These are phyloP conservation scores for Colletotrichum simmondsii DNA, from an alignment of 2,329 filamentous ascomycete genomes.

Conservation along the genomic window DNA sequence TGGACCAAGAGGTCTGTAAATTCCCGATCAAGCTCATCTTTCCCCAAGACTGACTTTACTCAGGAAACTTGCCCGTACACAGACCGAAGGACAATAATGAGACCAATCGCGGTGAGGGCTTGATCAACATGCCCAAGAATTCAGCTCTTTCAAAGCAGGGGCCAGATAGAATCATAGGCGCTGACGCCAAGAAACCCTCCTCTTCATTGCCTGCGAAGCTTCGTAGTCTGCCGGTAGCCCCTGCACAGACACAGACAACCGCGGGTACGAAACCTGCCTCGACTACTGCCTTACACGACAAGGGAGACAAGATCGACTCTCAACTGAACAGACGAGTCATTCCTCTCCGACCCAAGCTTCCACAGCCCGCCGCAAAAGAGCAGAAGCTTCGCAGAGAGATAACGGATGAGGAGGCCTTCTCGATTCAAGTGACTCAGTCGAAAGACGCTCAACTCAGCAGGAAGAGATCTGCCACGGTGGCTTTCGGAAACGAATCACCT, in stretches of 20 bases:
- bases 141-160: background rate
- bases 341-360: background rate
- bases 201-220: background rate
- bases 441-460: background rate
- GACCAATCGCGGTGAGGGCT: no score
- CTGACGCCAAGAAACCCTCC: background rate
- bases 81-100: background rate
- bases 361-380: no score
- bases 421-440: background rate
- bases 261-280: background rate
- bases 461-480: background rate
- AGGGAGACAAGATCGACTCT: background rate
- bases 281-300: background rate
- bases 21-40: background rate
- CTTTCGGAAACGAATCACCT: background rate
- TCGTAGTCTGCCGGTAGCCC: background rate
- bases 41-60: background rate
- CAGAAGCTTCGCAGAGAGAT: background rate
- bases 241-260: background rate
- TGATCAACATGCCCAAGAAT: background rate
- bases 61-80: background rate
- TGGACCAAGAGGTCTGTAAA: background rate
- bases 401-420: background rate
- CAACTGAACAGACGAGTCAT: background rate
- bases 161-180: fast-evolving